A percentile compares a stretch with the other conserved stretches of the same genome.
Evolutionary conservation across 129 eudicot species (phyloP).

Genomic region (Escallonia rubra): DNA sequence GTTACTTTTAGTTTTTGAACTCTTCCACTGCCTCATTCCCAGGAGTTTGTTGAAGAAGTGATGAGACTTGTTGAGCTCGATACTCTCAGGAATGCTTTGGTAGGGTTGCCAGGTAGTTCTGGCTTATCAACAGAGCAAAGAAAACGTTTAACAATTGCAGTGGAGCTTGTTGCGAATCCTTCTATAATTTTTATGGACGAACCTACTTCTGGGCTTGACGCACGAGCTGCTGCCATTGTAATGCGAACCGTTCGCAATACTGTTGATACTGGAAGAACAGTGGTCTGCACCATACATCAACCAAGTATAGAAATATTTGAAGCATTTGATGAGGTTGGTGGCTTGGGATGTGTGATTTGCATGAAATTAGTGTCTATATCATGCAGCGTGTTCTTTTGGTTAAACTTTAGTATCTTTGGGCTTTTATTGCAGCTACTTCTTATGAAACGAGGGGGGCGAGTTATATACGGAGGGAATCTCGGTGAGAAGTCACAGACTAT

Average conservation of each 20-base stretch:
- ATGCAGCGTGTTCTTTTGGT: neutral
- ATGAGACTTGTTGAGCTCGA: slow-evolving; percentile 77
- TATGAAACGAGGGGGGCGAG: slow-evolving; percentile 79
- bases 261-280: slow-evolving; percentile 86
- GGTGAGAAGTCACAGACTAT: slow-evolving; percentile 59
- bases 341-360: neutral
- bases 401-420: neutral
- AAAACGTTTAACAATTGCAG: slow-evolving; percentile 79
- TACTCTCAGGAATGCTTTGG: slow-evolving; percentile 56
- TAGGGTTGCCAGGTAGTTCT: slow-evolving; percentile 66
- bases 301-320: slow-evolving; percentile 87
- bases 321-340: slow-evolving; percentile 88
- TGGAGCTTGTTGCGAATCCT: slow-evolving; percentile 89
- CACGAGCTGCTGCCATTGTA: slow-evolving; percentile 92
- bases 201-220: slow-evolving; percentile 93
- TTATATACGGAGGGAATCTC: slow-evolving; percentile 79
- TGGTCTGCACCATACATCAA: slow-evolving; percentile 93
- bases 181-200: slow-evolving; percentile 92
- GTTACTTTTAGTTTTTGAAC: neutral
- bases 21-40: slow-evolving; percentile 7
- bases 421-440: slow-evolving; percentile 53
- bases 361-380: neutral
- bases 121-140: slow-evolving; percentile 88
- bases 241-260: slow-evolving; percentile 89
- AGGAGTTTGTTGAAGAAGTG: slow-evolving; percentile 81